Conservation (phyloP, 441 rosid species). For the Hura crepitans region DNA sequence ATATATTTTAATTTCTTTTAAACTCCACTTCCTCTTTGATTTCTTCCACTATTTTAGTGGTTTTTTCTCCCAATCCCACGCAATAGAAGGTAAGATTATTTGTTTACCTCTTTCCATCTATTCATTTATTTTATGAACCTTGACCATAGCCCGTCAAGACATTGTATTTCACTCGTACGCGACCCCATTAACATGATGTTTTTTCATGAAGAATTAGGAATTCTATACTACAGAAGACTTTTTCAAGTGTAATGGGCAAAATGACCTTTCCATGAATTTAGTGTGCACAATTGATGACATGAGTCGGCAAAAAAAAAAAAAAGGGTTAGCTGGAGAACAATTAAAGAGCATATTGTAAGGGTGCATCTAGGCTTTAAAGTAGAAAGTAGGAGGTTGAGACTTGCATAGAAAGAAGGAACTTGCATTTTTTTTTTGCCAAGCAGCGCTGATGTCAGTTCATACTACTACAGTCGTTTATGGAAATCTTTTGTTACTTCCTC, state of each 20-base stretch:
- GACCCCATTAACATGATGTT: background rate
- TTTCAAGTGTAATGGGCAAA: background rate
- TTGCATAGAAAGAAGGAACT: background rate
- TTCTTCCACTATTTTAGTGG: background rate
- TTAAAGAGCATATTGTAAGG: background rate
- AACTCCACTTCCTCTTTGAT: background rate
- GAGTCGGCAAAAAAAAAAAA: background rate
- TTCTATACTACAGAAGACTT: background rate
- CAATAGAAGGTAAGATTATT: background rate
- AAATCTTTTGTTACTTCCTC: background rate
- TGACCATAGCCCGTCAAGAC: background rate
- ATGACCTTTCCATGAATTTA: background rate
- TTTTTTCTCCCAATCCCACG: background rate
- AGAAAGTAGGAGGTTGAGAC: constrained; percentile 8
- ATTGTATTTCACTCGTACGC: background rate
- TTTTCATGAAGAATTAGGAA: background rate
- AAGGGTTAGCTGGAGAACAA: constrained; percentile 9
- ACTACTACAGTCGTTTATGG: constrained; percentile 5
- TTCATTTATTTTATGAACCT: background rate
- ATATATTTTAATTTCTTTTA: background rate
- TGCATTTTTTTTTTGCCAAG: constrained; percentile 17
- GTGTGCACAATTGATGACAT: background rate
- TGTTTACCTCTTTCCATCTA: background rate
- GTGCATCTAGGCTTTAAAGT: background rate
- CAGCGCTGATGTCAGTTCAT: background rate